Evolutionary conservation across 805 yeast species (phyloP), one percentile per base, ranked within the genome.

Genomic region (Starmerella sp.): DNA sequence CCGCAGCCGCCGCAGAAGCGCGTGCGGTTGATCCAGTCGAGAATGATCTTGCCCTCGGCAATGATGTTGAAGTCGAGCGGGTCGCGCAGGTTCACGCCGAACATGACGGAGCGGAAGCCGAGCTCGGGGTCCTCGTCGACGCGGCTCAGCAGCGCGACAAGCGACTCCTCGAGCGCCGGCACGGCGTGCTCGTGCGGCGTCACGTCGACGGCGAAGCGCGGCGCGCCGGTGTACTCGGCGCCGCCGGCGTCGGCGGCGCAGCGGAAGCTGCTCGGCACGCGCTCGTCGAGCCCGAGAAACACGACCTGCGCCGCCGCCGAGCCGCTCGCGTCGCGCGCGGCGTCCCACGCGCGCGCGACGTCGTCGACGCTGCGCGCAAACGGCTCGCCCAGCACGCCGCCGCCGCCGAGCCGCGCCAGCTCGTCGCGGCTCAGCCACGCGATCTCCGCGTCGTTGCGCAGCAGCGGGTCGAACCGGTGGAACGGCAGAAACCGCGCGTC

Each of bases 1-100:
- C 96, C 97, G 72, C 97, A 91, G 0, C 93, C 91, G 6, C 91
- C 90, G 66, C 97, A 91, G 69, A 76, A 84, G 55, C 75, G 73
- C 64, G 84, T 85, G 52, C 87, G 79, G 53, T 71, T 68, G 48
- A 86, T 73, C 96, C 97, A 91, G 68, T 90, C 95, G 53, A 89
- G 65, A 65, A 81, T 85, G 82, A 85, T 87, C 56, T 83, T 80
- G 0, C 86, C 91, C 65, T 90, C 93, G 3, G 95, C 83, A 60
- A 79, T 83, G 28, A 88, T 66, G 3, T 87, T 79, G 0, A 88
- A 84, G 51, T 83, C 84, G 14, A 46, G 36, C 28, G 49, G 37
- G 22, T 55, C 37, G 17, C 22, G 43, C 31, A 57, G 47, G 8
- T 50, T 30, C 13, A 54, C 51, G 11, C 63, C 62, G 29, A 60